phyloP scores from a whole-genome alignment of 2,329 filamentous ascomycete genomes.

The Ceratocystis papillata region DNA sequence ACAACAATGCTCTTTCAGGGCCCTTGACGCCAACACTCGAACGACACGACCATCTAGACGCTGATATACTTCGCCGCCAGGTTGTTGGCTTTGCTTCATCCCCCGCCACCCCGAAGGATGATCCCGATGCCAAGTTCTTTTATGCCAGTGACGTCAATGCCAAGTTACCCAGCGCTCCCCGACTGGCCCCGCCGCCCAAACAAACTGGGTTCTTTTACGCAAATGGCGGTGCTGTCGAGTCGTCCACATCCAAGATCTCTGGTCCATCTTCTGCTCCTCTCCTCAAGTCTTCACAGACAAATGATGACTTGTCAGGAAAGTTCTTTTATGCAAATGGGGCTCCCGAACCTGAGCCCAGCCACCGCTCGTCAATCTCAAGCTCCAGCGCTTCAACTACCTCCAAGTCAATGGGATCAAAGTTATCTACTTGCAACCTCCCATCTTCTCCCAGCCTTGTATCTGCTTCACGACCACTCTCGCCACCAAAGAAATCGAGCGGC shows the following conservation, averaged over 20 bases:
- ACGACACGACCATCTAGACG: conserved; percentile 27
- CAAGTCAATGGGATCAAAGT: conserved; percentile 33
- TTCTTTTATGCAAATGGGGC: conserved; percentile 67
- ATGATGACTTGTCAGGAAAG: conserved; percentile 38
- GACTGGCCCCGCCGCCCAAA: conserved; percentile 30
- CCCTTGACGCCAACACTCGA: conserved; percentile 42
- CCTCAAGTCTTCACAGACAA: conserved; percentile 20
- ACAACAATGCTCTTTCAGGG: conserved; percentile 53
- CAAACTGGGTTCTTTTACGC: conserved; percentile 49
- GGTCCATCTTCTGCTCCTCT: conserved; percentile 14
- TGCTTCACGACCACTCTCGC: conserved; percentile 20
- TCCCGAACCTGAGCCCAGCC: conserved; percentile 38
- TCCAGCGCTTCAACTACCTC: conserved; percentile 40
- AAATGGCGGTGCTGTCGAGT: conserved; percentile 38
- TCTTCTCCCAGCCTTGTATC: conserved; percentile 18
- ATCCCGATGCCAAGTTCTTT: conserved; percentile 66
- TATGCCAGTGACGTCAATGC: conserved; percentile 69
- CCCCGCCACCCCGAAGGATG: conserved; percentile 29
- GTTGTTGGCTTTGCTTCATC: conserved; percentile 36
- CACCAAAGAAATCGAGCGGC: conserved; percentile 20
- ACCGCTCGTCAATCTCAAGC: conserved; percentile 34
- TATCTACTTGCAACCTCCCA: conserved; percentile 30
- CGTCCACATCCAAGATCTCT: conserved; percentile 29
- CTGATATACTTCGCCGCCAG: conserved; percentile 25
- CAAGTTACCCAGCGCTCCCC: conserved; percentile 32